Conservation (phyloP, 2,329 filamentous ascomycete genomes). For the Ilyonectria mors-panacis region DNA sequence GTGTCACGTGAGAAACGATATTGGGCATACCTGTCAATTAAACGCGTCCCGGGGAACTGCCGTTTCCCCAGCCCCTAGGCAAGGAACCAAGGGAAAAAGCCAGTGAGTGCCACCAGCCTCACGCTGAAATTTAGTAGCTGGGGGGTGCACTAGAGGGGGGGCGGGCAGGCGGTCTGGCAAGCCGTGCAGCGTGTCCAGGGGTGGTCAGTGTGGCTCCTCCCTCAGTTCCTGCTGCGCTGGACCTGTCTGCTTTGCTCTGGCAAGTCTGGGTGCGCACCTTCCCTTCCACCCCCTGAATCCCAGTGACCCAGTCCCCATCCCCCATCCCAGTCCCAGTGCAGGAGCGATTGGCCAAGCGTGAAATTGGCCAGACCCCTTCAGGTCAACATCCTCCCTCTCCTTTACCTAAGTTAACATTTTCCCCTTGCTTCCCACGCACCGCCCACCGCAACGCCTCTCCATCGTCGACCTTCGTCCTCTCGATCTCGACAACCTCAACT, state of each 20-base stretch:
- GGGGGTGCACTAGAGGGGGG: conserved; percentile 38
- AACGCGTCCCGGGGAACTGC: conserved; percentile 4
- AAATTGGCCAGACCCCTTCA: conserved; percentile 52
- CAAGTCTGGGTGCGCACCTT: conserved; percentile 16
- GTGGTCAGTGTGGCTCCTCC: conserved; percentile 32
- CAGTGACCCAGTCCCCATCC: conserved; percentile 12
- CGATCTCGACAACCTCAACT: conserved; percentile 41
- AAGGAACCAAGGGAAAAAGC: conserved; percentile 7
- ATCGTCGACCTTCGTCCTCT: conserved; percentile 30
- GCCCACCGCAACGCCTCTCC: conserved; percentile 46
- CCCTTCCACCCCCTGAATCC: conserved; percentile 48
- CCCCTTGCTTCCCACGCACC: conserved; percentile 50
- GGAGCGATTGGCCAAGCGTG: conserved; percentile 52
- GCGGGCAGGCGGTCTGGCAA: conserved; percentile 49
- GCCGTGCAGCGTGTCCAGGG: conserved; percentile 38
- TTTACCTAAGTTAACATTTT: conserved; percentile 48
- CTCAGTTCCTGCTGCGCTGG: background rate
- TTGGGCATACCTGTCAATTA: background rate
- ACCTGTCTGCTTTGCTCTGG: conserved; percentile 14
- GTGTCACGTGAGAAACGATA: background rate
- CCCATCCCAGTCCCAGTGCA: conserved; percentile 38
- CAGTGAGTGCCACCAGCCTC: conserved; percentile 30
- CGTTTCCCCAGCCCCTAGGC: conserved; percentile 13
- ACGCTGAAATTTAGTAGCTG: conserved; percentile 36
- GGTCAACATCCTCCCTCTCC: conserved; percentile 49